Percentiles rank a stretch among this genome's conserved stretches.
phyloP scores from a whole-genome alignment of 805 yeast species.

The Saccharomycopsis lassenensis region DNA sequence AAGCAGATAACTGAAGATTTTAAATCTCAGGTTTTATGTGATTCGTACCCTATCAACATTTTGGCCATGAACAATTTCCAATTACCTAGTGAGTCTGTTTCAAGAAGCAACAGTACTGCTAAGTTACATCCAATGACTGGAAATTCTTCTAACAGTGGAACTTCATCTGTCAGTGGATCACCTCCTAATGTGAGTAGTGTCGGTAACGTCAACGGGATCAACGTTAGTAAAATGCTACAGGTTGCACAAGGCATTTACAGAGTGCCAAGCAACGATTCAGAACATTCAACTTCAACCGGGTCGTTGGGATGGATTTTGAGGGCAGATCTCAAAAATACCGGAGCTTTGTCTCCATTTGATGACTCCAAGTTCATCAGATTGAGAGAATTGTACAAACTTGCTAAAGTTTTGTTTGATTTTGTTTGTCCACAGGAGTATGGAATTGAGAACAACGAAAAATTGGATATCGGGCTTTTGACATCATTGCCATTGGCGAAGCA shows the following conservation, averaged over 20 bases:
- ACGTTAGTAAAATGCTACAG: neutral
- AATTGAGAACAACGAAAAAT: slow-evolving; percentile 85
- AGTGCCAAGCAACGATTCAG: slow-evolving; percentile 8
- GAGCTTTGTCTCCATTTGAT: slow-evolving; percentile 46
- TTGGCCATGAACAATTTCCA: slow-evolving; percentile 69
- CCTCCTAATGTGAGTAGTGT: too few relatives aligned
- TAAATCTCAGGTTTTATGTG: slow-evolving; percentile 45
- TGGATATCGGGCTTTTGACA: slow-evolving; percentile 91
- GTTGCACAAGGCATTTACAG: too few relatives aligned
- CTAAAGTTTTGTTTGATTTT: slow-evolving; percentile 91
- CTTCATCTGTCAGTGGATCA: too few relatives aligned
- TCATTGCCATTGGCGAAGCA: slow-evolving; percentile 89
- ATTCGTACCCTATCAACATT: slow-evolving; percentile 63
- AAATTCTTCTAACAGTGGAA: too few relatives aligned
- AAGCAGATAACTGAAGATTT: slow-evolving; percentile 24
- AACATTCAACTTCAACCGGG: slow-evolving; percentile 32
- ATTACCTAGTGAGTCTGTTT: slow-evolving; percentile 31
- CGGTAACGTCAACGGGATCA: neutral
- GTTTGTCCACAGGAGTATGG: slow-evolving; percentile 99
- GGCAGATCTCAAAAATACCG: slow-evolving; percentile 23
- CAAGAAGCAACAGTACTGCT: slow-evolving; percentile 19
- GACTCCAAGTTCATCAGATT: slow-evolving; percentile 68
- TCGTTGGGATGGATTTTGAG: slow-evolving; percentile 65
- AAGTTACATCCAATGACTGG: too few relatives aligned
- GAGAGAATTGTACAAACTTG: slow-evolving; percentile 78